Base-by-base conservation (phyloP, 208 protist species). In the Leishmania mexicana region DNA sequence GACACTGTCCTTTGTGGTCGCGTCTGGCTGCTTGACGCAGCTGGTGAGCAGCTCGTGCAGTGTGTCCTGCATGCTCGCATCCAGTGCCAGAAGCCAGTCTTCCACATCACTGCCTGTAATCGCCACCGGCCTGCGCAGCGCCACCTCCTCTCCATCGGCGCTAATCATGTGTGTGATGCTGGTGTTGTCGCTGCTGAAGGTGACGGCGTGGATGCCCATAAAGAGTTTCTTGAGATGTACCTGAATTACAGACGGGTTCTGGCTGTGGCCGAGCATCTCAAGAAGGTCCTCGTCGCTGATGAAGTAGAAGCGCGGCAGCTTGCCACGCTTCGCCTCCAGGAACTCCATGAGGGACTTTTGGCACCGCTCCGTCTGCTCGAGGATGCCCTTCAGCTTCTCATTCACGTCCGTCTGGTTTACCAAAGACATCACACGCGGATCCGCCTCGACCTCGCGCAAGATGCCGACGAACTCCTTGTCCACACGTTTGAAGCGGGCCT, bases 281-380 rank as follows among this genome's bases (percentile, higher is more conserved):
- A 99, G 93, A 84, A 99, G 88, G 81, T 99, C 99, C 80, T 99
- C 98, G 88, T 99, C 99, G 85, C 98, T 99, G 85, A 99, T 99
- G 87, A 99, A 99, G 87, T 99, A 99, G 84, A 99, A 99, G 71
- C 99, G 94, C 13, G 97, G 96, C 78, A 98, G 90, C 83, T 93
- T 96, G 47, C 92, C 88, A 35, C 99, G 93, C 92, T 99, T 99
- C 65, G 98, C 87, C 84, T 99, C 99, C n/a, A 99, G 94, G 89
- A 98, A 99, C 84, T 99, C 97, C 58, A 94, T 95, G 1, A 99
- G 92, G 10, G 98, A 98, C 89, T 98, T 98, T 81, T 99, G 97
- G 85, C 98, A 99, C 15, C 95, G 93, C 82, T 99, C 98, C 21
- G 99, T 96, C 92, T 99, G 97, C 86, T 99, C 96, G 15, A 98